Base-by-base conservation (phyloP, 305 asterid species). In the Fraxinus latifolia region DNA sequence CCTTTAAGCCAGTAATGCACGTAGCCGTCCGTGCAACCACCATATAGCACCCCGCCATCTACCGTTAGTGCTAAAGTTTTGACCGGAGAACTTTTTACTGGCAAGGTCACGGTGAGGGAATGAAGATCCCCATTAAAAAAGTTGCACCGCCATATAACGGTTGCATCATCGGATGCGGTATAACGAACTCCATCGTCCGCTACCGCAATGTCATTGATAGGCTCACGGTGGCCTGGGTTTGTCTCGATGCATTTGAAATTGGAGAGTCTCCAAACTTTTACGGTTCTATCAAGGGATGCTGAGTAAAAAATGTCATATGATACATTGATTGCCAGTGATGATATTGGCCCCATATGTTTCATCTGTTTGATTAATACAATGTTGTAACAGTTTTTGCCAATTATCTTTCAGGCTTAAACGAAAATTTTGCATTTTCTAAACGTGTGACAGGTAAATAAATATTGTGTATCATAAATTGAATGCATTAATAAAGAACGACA, bases 171-270 rank as follows among this genome's bases (percentile, higher is more conserved):
- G 0, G 97, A 93, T 72, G 94, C 97, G 0, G 98, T 95, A 87
- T 91, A 95, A 70, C 93, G 93, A 0, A 91, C 95, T 19, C 98
- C 98, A 77, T 92, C 98, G 37, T 92, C 98, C 8, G 94, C 90
- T n/a, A 92, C 87, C 33, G 83, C 93, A 76, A 95, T 86, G 80
- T 93, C 90, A 75, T 95, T 95, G 86, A 95, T 79, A 8, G 97
- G 97, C 78, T 92, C 97, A 3, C 86, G 85, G 86, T 95, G 99
- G 62, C 98, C 99, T 37, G 87, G 97, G 89, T 93, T 90, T 15
- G 99, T 95, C 87, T 95, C 99, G 2, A 95, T 91, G 93, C 98
- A 95, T 75, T 87, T 93, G 84, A 89, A 90, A 58, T 95, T 97
- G 21, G 98, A 90, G 32, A 92, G 90, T 42, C 97, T 15, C 99